phyloP scores from a whole-genome alignment of 148 eudicot species.

The Arctostaphylos glauca region DNA sequence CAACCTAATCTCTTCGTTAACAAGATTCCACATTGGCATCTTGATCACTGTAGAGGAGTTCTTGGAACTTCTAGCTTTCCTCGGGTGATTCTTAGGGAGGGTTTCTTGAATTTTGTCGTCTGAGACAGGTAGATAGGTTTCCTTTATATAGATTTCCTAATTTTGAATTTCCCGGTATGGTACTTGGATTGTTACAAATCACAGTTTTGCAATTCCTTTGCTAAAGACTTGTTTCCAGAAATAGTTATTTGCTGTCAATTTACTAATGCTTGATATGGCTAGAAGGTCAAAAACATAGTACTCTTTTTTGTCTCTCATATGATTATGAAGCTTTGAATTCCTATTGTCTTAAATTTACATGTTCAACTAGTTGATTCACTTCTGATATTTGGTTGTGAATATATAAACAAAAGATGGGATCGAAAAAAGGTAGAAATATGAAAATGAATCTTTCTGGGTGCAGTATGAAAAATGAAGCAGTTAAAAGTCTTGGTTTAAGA shows the following conservation, averaged over 20 bases:
- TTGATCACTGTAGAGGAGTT: neutral
- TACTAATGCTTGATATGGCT: neutral
- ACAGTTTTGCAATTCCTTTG: neutral
- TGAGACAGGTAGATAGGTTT: neutral
- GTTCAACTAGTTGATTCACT: neutral
- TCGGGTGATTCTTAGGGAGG: neutral
- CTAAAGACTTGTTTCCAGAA: neutral
- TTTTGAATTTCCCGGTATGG: neutral
- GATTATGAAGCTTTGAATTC: neutral
- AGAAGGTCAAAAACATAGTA: neutral
- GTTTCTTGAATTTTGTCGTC: neutral
- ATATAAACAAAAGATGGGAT: neutral
- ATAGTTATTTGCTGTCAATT: neutral
- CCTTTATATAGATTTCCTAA: neutral
- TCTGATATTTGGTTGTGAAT: neutral
- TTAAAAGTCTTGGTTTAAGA: too few species aligned
- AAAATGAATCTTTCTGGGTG: too few species aligned
- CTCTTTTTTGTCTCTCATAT: neutral
- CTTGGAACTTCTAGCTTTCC: neutral
- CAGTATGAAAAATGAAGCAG: too few species aligned
- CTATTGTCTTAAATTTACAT: neutral
- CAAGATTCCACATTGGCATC: neutral
- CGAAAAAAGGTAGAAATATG: neutral
- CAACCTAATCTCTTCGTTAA: neutral
- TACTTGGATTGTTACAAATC: neutral